A percentile compares a stretch with the other conserved stretches of the same genome.
These are phyloP conservation scores for Vanrija pseudolonga DNA, from an alignment of 1,284 basidiomycete species.

Conservation along the genomic window DNA sequence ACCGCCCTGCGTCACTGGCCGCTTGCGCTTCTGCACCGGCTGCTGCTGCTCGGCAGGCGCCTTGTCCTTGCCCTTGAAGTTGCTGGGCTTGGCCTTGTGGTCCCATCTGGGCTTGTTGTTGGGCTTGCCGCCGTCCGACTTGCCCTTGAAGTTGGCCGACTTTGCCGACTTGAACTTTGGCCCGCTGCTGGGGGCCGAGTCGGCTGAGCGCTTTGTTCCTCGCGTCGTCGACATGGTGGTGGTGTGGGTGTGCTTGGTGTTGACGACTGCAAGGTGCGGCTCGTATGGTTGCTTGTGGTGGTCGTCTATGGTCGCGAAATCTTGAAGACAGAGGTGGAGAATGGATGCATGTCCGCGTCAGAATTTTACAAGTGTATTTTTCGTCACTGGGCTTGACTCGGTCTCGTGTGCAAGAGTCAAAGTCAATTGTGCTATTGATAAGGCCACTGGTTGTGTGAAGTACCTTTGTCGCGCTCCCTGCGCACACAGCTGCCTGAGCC, in stretches of 20 bases:
- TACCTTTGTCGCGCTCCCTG: too few species aligned
- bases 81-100: slow-evolving; percentile 2
- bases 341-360: too few species aligned
- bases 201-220: slow-evolving; percentile 15
- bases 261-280: too few species aligned
- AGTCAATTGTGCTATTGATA: too few species aligned
- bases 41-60: slow-evolving; percentile 3
- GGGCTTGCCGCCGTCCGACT: not conserved
- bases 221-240: slow-evolving; percentile 11
- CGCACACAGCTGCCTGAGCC: too few species aligned
- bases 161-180: slow-evolving; percentile 3
- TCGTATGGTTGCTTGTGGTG: not conserved
- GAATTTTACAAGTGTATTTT: too few species aligned
- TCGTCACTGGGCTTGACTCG: too few species aligned
- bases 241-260: not conserved
- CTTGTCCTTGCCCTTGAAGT: slow-evolving; percentile 3
- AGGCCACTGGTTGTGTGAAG: too few species aligned
- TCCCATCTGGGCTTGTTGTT: slow-evolving; percentile 1
- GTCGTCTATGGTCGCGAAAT: not conserved
- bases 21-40: slow-evolving; percentile 22
- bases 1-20: slow-evolving; percentile 38
- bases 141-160: not conserved
- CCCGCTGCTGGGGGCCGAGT: not conserved
- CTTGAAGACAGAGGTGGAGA: not conserved
- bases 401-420: too few species aligned